Conservation (phyloP, 306 rosid species). For the Psophocarpus tetragonolobus region DNA sequence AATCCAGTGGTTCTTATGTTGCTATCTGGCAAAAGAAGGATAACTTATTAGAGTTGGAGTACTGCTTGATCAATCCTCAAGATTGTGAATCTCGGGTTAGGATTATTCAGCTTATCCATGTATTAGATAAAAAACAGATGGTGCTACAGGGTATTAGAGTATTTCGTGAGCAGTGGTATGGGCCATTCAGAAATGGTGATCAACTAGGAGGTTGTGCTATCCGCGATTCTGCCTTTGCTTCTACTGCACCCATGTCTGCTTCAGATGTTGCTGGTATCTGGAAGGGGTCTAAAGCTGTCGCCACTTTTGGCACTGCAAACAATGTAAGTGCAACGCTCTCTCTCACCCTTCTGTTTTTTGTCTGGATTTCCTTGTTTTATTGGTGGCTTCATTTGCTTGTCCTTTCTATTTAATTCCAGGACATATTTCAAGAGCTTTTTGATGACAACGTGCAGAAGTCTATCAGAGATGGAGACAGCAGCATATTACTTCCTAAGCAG, state of each 20-base stretch:
- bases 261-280: conserved; percentile 77
- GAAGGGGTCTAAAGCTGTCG: conserved; percentile 60
- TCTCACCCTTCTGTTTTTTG: conserved; percentile 1
- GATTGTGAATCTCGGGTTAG: conserved; percentile 88
- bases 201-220: conserved; percentile 96
- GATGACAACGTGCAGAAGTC: conserved; percentile 42
- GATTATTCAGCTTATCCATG: conserved; percentile 60
- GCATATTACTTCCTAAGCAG: conserved; percentile 81
- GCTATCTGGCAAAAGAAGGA: conserved; percentile 65
- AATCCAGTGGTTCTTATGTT: conserved; percentile 77
- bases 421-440: conserved; percentile 49
- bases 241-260: conserved; percentile 64
- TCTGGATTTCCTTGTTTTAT: not conserved
- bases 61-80: conserved; percentile 82
- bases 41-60: conserved; percentile 69
- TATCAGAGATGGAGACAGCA: conserved; percentile 57
- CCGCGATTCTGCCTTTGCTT: conserved; percentile 84
- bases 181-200: conserved; percentile 96
- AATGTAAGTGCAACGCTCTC: conserved; percentile 52
- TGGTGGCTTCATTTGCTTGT: not conserved
- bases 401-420: conserved; percentile 44
- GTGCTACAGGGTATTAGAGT: conserved; percentile 57
- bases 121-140: conserved; percentile 42
- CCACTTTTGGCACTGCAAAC: conserved; percentile 44
- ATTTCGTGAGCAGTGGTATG: conserved; percentile 93